Evolutionary conservation across 257 asterid species (phyloP), one percentile per base, ranked within the genome.

Genomic region (Solanum rostratum): DNA sequence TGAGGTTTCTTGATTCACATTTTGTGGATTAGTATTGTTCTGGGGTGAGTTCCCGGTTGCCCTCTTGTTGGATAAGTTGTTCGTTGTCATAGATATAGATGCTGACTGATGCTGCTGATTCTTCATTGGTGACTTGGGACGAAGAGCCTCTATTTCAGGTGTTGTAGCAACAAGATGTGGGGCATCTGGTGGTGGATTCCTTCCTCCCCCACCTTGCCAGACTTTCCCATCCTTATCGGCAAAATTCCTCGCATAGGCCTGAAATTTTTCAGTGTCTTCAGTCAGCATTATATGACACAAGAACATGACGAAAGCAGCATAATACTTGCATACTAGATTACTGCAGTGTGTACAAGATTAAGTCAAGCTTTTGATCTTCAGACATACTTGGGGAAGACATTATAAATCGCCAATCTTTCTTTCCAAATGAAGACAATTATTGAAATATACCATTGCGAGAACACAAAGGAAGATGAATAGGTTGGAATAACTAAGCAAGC

Each of bases 101-200:
- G 57, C 88, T 4, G 98, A 87, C 85, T 94, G 97, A 83, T 92
- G 93, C 88, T 90, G 97, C 88, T 95, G 99, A 88, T 95, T 95
- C 90, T 95, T 97, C 99, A 95, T 97, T 1, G 99, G 99, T 10
- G 99, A 97, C 84, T 97, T 97, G 46, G 99, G 99, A 39, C 99
- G 97, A 76, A 97, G 94, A 12, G 95, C 80, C 84, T 97, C 99
- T 24, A 97, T 97, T 73, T 97, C 99, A 0, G 97, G 98, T 37
- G 99, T 97, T 37, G 99, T 97, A 82, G 86, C 88, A 81, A 95
- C 98, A 15, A 95, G 99, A 85, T 95, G 99, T 41, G 99, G 97
- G 7, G 98, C 97, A 84, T 97, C 99, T 0, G 98, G 98, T 50
- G 99, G 99, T 79, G 99, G 99, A 88, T 97, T 97, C 85, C 98